These are phyloP conservation scores for Saccharomycodes ludwigii DNA, from an alignment of 805 yeast genomes.

Conservation along the genomic window DNA sequence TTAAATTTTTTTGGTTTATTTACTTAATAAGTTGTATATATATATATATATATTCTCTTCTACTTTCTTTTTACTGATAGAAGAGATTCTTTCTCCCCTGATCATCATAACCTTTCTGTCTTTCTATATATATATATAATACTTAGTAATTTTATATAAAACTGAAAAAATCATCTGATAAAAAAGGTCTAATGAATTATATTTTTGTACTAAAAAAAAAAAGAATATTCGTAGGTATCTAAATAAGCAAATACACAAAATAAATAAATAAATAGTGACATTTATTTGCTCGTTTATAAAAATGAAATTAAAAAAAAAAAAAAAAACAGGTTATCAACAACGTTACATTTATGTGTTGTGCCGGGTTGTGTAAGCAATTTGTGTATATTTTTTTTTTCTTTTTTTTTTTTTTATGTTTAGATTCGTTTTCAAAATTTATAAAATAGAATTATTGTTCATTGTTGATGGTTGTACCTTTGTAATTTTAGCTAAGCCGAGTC, in stretches of 20 bases:
- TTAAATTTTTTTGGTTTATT: too few species aligned
- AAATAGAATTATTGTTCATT: too few species aligned
- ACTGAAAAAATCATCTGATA: neutral
- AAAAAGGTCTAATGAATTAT: neutral
- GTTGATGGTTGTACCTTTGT: too few species aligned
- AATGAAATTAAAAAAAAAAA: neutral
- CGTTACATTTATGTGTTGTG: too few species aligned
- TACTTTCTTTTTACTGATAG: conserved; percentile 4
- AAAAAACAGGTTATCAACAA: too few species aligned
- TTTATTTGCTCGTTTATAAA: neutral
- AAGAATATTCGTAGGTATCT: neutral
- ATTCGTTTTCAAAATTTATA: too few species aligned
- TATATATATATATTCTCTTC: too few species aligned
- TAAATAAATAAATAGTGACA: neutral
- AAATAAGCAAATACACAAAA: neutral
- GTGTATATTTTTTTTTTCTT: too few species aligned
- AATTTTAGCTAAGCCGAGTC: too few species aligned
- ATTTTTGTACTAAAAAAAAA: neutral
- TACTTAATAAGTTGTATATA: too few species aligned
- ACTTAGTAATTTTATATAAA: neutral
- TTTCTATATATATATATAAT: neutral
- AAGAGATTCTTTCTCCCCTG: neutral
- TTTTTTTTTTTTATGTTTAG: too few species aligned
- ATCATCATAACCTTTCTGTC: neutral
- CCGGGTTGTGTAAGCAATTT: too few species aligned